Evolutionary conservation across 441 rosid species (phyloP).

Genomic region (Erodium trifolium): DNA sequence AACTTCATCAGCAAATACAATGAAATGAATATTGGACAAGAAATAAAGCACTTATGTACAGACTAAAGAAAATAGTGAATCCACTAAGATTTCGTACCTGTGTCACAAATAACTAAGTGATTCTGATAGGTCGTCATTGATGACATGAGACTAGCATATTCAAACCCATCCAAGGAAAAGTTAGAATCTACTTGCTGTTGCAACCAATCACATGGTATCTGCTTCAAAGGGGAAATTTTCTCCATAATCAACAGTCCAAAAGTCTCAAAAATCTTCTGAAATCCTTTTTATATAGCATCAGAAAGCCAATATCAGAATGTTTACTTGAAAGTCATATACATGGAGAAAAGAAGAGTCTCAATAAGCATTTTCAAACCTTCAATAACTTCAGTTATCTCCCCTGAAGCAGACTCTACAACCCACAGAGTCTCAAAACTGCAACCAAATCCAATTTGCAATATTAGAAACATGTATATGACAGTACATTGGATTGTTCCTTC

Average conservation of each 20-base stretch:
- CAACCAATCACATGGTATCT: conserved; percentile 47
- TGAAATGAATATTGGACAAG: conserved; percentile 18
- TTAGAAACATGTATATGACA: no score
- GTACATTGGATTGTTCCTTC: neutral
- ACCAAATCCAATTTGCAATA: neutral
- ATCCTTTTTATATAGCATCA: conserved; percentile 36
- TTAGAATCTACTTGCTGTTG: conserved; percentile 38
- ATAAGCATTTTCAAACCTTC: conserved; percentile 41
- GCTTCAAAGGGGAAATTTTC: conserved; percentile 53
- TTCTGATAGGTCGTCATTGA: conserved; percentile 45
- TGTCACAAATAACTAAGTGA: conserved; percentile 50
- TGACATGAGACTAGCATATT: conserved; percentile 45
- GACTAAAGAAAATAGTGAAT: conserved; percentile 11
- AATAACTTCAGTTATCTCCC: conserved; percentile 56
- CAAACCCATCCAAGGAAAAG: conserved; percentile 29
- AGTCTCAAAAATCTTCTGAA: conserved; percentile 43
- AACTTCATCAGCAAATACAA: conserved; percentile 36
- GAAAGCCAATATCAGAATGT: conserved; percentile 2
- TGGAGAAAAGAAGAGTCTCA: conserved; percentile 5
- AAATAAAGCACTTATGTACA: conserved; percentile 17
- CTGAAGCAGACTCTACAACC: conserved; percentile 56
- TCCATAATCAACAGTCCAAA: conserved; percentile 45
- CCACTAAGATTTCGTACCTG: conserved; percentile 33
- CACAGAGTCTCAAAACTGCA: conserved; percentile 73
- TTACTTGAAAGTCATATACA: neutral